Percentiles rank a stretch among this genome's conserved stretches.
phyloP scores from a whole-genome alignment of 2,329 filamentous ascomycete genomes.

The Triangularia verruculosa region DNA sequence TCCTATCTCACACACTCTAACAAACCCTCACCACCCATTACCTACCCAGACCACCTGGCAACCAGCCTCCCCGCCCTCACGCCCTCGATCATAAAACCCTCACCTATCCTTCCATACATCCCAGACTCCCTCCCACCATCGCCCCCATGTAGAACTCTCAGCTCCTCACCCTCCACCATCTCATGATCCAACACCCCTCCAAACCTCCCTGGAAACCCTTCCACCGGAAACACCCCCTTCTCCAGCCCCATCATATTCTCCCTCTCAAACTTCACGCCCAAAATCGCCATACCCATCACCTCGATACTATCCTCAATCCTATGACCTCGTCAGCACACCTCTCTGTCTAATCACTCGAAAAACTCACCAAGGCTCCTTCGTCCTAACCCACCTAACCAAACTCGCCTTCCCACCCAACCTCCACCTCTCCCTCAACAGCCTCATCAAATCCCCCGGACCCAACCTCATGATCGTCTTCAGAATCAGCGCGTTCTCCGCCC shows the following conservation, averaged over 20 bases:
- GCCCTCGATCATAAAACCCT: background rate
- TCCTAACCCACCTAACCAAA: conserved; percentile 42
- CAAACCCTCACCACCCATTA: background rate
- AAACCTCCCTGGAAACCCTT: background rate
- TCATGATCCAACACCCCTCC: background rate
- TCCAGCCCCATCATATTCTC: conserved; percentile 21
- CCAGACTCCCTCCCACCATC: background rate
- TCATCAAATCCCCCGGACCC: conserved; percentile 47
- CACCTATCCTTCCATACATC: background rate
- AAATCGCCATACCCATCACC: conserved; percentile 33
- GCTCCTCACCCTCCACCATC: background rate
- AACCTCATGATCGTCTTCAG: conserved; percentile 46
- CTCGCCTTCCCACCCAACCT: conserved; percentile 43
- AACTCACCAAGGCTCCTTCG: conserved; percentile 35
- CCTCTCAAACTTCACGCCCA: conserved; percentile 23
- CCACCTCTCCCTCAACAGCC: conserved; percentile 47
- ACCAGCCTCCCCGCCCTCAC: background rate
- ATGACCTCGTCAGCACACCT: background rate
- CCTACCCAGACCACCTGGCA: background rate
- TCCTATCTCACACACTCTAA: background rate
- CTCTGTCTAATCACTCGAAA: background rate
- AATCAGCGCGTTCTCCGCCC: conserved; percentile 30
- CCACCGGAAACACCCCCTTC: background rate
- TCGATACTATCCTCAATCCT: conserved; percentile 45
- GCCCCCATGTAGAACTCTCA: background rate